Conservation (phyloP, 768 basidiomycete genomes). For the Termitomyces sp. region DNA sequence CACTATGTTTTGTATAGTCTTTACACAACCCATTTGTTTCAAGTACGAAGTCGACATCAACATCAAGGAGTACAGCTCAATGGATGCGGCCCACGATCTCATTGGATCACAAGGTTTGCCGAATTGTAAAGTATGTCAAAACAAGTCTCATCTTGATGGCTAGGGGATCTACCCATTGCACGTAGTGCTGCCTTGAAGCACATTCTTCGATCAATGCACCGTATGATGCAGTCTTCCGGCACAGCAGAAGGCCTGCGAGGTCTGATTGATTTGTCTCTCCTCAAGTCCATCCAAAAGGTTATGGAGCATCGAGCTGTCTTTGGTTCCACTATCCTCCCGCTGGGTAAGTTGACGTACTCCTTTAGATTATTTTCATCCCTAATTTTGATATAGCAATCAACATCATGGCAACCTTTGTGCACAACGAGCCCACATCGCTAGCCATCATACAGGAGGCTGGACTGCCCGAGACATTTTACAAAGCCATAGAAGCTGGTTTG, state of each 20-base stretch:
- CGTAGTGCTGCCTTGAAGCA: constrained; percentile 85
- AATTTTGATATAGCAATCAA: constrained; percentile 66
- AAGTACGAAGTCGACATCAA: constrained; percentile 69
- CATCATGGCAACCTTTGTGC: constrained; percentile 94
- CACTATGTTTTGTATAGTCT: constrained; percentile 9
- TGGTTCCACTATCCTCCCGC: constrained; percentile 81
- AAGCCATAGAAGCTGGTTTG: constrained; percentile 76
- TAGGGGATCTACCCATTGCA: constrained; percentile 71
- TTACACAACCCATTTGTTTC: constrained; percentile 2
- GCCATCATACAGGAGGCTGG: constrained; percentile 89
- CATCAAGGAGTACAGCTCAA: constrained; percentile 51
- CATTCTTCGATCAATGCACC: constrained; percentile 86
- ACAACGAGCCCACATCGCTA: constrained; percentile 97
- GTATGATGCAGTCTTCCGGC: constrained; percentile 96
- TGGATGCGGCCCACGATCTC: constrained; percentile 40
- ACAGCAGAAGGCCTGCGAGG: constrained; percentile 93
- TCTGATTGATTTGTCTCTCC: constrained; percentile 84
- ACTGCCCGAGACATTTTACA: constrained; percentile 87
- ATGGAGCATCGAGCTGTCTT: constrained; percentile 80
- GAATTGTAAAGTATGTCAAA: background rate
- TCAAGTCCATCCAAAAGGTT: constrained; percentile 84
- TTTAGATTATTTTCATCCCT: constrained; percentile 5
- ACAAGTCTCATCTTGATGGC: background rate
- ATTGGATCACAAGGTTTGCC: constrained; percentile 50
- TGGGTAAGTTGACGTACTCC: constrained; percentile 50